phyloP scores from a whole-genome alignment of 2,329 filamentous ascomycete species.

The Aspergillus amoenus region DNA sequence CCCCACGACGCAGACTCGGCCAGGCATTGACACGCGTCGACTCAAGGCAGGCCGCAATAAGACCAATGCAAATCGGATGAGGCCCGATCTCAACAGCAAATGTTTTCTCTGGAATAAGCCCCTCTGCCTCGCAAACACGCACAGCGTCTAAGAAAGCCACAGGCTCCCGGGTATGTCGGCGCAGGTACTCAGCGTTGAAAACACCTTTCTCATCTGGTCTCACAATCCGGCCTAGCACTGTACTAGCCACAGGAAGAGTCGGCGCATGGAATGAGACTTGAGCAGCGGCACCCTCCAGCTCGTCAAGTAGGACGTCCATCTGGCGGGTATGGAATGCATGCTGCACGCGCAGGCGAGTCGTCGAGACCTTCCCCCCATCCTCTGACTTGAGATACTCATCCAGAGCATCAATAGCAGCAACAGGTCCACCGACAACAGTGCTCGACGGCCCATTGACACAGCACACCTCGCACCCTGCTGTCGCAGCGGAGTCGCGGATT shows the following conservation, averaged over 20 bases:
- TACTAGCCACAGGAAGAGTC: slow-evolving; percentile 64
- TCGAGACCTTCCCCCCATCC: slow-evolving; percentile 55
- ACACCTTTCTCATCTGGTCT: slow-evolving; percentile 50
- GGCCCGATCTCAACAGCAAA: slow-evolving; percentile 74
- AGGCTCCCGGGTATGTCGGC: slow-evolving; percentile 64
- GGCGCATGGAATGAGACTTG: slow-evolving; percentile 59
- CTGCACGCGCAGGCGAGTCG: slow-evolving; percentile 59
- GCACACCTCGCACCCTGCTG: slow-evolving; percentile 51
- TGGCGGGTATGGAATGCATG: slow-evolving; percentile 52
- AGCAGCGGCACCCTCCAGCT: slow-evolving; percentile 9
- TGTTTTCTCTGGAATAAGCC: slow-evolving; percentile 59
- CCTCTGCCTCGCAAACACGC: slow-evolving; percentile 53
- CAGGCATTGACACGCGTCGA: slow-evolving; percentile 32
- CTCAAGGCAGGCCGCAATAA: slow-evolving; percentile 65
- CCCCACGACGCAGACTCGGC: neutral
- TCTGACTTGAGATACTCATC: slow-evolving; percentile 49
- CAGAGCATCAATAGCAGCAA: slow-evolving; percentile 50
- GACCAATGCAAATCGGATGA: slow-evolving; percentile 66
- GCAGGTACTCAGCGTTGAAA: slow-evolving; percentile 63
- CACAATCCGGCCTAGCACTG: slow-evolving; percentile 53
- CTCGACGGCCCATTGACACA: slow-evolving; percentile 72
- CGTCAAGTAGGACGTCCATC: slow-evolving; percentile 16
- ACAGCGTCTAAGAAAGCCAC: slow-evolving; percentile 69
- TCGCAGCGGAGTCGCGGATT: slow-evolving; percentile 32
- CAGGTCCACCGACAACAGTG: slow-evolving; percentile 24